These are phyloP conservation scores for Chaetomium cochliodes DNA, from an alignment of 495 filamentous ascomycete genomes.

Conservation along the genomic window DNA sequence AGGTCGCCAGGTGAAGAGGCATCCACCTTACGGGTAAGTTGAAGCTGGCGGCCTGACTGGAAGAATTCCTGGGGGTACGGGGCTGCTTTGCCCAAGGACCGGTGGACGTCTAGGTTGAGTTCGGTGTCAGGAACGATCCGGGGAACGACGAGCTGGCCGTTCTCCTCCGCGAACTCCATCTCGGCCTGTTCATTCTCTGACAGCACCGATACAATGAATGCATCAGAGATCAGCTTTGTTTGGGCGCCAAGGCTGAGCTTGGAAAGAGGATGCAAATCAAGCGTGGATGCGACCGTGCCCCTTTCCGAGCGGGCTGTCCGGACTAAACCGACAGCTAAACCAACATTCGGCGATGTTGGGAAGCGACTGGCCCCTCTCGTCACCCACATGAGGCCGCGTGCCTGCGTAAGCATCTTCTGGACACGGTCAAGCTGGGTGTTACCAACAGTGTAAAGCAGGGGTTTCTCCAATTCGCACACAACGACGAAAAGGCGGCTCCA, in stretches of 20 bases:
- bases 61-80: too few relatives aligned
- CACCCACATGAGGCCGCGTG: constrained; percentile 43
- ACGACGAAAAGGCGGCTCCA: constrained; percentile 33
- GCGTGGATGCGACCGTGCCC: constrained; percentile 34
- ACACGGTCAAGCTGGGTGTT: constrained; percentile 36
- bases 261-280: constrained; percentile 39
- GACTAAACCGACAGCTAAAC: constrained; percentile 42
- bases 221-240: constrained; percentile 33
- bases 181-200: constrained; percentile 30
- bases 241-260: constrained; percentile 27
- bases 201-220: constrained; percentile 31
- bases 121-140: constrained; percentile 41
- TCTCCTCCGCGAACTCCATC: constrained; percentile 42
- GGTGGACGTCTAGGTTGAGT: constrained; percentile 40
- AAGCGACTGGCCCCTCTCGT: constrained; percentile 43
- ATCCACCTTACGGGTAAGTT: constrained; percentile 21
- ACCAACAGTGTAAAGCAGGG: constrained; percentile 32
- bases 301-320: constrained; percentile 42
- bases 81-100: too few relatives aligned
- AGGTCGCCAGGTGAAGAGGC: constrained; percentile 18
- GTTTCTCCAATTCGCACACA: constrained; percentile 33
- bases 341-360: constrained; percentile 36
- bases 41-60: constrained; percentile 33
- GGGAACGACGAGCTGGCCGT: constrained; percentile 38
- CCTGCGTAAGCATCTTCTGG: constrained; percentile 39